Evolutionary conservation across 106 monocot genomes (phyloP).

Genomic region (Posidonia australis): DNA sequence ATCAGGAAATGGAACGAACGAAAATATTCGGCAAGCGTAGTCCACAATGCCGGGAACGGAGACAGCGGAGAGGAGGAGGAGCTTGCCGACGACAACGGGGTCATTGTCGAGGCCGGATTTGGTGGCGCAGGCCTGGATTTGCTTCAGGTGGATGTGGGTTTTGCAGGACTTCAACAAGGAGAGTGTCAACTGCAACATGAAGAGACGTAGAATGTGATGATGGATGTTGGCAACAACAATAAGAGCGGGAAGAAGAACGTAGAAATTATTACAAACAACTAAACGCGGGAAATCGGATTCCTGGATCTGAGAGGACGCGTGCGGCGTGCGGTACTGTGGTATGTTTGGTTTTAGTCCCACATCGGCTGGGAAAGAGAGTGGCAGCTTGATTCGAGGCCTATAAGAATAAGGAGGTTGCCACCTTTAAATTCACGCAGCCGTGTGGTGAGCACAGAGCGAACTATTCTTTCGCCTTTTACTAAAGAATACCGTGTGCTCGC

Average conservation of each 20-base stretch:
- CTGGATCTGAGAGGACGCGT: no score
- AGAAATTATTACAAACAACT: no score
- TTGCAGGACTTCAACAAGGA: conserved; percentile 33
- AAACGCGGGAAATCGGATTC: no score
- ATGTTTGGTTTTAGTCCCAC: conserved; percentile 3
- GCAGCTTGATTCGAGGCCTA: not conserved
- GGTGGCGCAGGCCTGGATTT: conserved; percentile 31
- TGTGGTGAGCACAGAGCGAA: conserved; percentile 78
- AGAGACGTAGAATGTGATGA: no score
- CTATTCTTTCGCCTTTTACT: conserved; percentile 96
- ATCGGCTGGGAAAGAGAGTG: not conserved
- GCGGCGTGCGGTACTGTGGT: no score
- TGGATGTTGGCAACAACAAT: no score
- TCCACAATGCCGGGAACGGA: conserved; percentile 18
- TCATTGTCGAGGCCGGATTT: conserved; percentile 32
- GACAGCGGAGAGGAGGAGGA: conserved; percentile 34
- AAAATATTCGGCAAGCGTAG: conserved; percentile 33
- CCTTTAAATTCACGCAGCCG: conserved; percentile 36
- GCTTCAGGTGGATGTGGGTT: conserved; percentile 37
- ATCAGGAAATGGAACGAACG: conserved; percentile 27
- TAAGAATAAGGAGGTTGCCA: not conserved
- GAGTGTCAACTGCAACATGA: conserved; percentile 4
- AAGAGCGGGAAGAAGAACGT: no score
- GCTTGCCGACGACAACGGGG: conserved; percentile 34
- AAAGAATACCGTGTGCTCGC: conserved; percentile 74